These are phyloP conservation scores for Euryodendron excelsum DNA, from an alignment of 148 eudicot species.

Conservation along the genomic window DNA sequence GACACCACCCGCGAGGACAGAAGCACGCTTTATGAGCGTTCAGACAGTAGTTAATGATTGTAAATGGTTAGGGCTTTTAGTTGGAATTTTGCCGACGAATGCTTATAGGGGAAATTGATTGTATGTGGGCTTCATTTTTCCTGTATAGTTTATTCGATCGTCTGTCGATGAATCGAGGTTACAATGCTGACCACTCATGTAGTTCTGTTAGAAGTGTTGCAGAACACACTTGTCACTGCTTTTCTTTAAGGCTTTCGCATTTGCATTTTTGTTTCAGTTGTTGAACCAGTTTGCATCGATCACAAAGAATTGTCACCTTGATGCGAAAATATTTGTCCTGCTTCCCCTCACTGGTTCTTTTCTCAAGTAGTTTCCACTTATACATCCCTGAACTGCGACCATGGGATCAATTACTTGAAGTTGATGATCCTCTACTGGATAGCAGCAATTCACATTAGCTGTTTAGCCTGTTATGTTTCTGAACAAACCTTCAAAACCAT, in stretches of 20 bases:
- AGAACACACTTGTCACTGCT: not conserved
- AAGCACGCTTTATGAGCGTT: not conserved
- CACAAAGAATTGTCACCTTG: not conserved
- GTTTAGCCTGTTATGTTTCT: not conserved
- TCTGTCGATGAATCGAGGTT: not conserved
- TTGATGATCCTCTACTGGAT: not conserved
- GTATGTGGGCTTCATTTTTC: not conserved
- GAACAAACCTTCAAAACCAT: not conserved
- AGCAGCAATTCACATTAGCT: not conserved
- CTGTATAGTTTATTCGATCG: not conserved
- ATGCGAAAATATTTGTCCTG: not conserved
- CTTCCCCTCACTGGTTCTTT: not conserved
- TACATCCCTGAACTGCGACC: not conserved
- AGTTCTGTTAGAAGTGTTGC: not conserved
- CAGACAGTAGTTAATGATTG: not conserved
- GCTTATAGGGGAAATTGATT: no score
- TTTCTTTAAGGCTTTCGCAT: no score
- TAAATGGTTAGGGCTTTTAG: conserved; percentile 7
- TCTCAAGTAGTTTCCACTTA: not conserved
- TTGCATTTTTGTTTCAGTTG: not conserved
- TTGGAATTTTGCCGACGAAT: not conserved
- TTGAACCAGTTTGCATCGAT: not conserved
- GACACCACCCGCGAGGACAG: no score
- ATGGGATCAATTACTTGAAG: not conserved
- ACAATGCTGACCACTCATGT: not conserved